Evolutionary conservation across 805 yeast genomes (phyloP).

Genomic region (Candida ipomoeae): DNA sequence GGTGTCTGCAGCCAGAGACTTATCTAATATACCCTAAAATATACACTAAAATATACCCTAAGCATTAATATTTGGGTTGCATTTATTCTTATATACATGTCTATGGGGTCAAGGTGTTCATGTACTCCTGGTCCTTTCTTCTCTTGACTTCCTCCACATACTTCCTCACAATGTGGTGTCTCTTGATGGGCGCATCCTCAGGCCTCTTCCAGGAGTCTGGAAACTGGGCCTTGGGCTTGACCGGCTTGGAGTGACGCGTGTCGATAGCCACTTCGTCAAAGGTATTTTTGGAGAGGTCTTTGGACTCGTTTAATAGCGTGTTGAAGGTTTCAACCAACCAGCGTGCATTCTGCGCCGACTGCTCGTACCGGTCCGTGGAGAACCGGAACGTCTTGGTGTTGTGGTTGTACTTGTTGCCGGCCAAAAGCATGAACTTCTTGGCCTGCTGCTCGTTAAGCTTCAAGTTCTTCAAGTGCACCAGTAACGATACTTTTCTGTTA

Average conservation of each 20-base stretch:
- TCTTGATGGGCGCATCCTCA: conserved; percentile 61
- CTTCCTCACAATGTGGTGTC: conserved; percentile 30
- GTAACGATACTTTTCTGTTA: conserved; percentile 63
- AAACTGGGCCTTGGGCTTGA: conserved; percentile 45
- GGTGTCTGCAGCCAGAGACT: not conserved
- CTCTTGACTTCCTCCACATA: conserved; percentile 32
- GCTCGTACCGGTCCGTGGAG: conserved; percentile 60
- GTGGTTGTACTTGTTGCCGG: conserved; percentile 73
- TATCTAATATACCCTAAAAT: too few species aligned
- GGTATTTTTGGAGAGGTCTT: conserved; percentile 52
- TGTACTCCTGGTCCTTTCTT: conserved; percentile 30
- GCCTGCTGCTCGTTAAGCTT: conserved; percentile 47
- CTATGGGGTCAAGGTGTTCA: conserved; percentile 18
- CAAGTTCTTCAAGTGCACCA: conserved; percentile 51
- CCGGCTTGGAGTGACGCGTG: conserved; percentile 57
- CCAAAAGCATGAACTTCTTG: conserved; percentile 74
- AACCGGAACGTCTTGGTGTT: conserved; percentile 57
- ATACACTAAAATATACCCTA: too few species aligned
- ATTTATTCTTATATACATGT: not conserved
- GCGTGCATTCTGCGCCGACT: conserved; percentile 84
- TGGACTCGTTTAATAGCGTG: conserved; percentile 60
- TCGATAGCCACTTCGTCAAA: conserved; percentile 81
- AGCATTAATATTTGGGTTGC: too few species aligned
- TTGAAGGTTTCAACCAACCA: conserved; percentile 62
- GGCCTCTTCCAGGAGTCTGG: conserved; percentile 74